Percentiles rank a stretch among this genome's conserved stretches.
phyloP scores from a whole-genome alignment of 2,329 filamentous ascomycete genomes.

The Scedosporium boydii region DNA sequence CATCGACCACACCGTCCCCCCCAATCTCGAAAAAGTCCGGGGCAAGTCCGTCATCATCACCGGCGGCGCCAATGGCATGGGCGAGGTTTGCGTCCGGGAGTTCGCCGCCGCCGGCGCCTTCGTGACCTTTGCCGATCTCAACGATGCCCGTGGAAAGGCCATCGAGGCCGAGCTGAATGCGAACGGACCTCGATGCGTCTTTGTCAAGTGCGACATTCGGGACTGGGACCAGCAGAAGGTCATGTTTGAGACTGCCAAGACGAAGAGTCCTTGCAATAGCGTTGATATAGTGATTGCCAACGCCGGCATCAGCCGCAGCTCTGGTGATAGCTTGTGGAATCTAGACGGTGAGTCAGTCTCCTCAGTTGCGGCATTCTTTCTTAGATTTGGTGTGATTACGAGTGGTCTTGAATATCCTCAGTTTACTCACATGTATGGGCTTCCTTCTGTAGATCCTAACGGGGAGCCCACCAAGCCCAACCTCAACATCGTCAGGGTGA shows the following conservation, averaged over 20 bases:
- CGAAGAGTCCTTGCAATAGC: conserved; percentile 24
- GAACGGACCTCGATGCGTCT: conserved; percentile 14
- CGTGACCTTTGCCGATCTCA: conserved; percentile 30
- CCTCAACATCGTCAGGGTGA: conserved; percentile 30
- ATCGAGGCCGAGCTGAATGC: conserved; percentile 23
- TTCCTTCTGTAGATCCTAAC: conserved; percentile 11
- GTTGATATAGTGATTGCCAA: conserved; percentile 38
- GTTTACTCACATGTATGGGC: neutral
- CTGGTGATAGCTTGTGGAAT: conserved; percentile 26
- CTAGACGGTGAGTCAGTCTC: conserved; percentile 20
- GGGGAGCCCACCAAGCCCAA: conserved; percentile 25
- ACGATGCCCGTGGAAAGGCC: conserved; percentile 20
- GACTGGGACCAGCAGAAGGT: conserved; percentile 31
- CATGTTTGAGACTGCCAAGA: conserved; percentile 29
- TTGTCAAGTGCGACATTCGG: conserved; percentile 31
- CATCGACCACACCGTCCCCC: conserved; percentile 22
- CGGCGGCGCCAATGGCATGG: conserved; percentile 34
- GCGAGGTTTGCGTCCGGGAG: conserved; percentile 23
- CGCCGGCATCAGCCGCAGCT: conserved; percentile 30
- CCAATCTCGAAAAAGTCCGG: conserved; percentile 24
- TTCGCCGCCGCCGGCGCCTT: conserved; percentile 27
- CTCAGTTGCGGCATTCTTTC: too few species aligned
- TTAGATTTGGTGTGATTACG: neutral
- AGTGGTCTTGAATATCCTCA: too few species aligned
- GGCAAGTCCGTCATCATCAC: conserved; percentile 38